Evolutionary conservation across 1,139 yeast species (phyloP).

Genomic region (Sugiyamaella pinicola): DNA sequence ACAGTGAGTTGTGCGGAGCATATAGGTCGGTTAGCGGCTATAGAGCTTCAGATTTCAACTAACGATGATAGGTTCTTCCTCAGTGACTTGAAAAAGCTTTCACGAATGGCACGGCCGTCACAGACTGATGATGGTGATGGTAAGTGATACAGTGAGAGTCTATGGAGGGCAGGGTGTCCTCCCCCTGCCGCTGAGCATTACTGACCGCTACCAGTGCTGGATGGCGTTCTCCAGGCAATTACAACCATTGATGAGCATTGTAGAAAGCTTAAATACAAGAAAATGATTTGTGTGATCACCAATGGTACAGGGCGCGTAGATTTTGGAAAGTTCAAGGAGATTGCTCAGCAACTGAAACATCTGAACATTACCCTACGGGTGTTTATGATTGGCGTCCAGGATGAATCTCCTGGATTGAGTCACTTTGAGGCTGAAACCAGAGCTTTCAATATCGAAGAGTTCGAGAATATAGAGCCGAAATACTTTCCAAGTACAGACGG

Average conservation of each 20-base stretch:
- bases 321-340: conserved; percentile 21
- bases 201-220: conserved; percentile 25
- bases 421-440: conserved; percentile 1
- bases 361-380: conserved; percentile 32
- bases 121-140: conserved; percentile 37
- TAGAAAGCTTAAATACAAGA: conserved; percentile 41
- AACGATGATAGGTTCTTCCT: conserved; percentile 31
- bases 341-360: conserved; percentile 27
- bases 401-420: conserved; percentile 28
- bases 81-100: conserved; percentile 36
- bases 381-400: conserved; percentile 44
- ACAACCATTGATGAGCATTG: conserved; percentile 41
- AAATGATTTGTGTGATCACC: conserved; percentile 52
- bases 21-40: no score
- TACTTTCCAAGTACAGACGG: conserved; percentile 1
- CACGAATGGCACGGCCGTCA: conserved; percentile 34
- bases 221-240: conserved; percentile 42
- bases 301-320: conserved; percentile 40
- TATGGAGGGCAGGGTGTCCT: not conserved
- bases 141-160: conserved; percentile 4
- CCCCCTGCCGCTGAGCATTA: no score
- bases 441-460: not conserved
- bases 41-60: not conserved
- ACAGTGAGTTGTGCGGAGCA: conserved; percentile 10
- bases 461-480: not conserved